These are phyloP conservation scores for Pittosporum tobira DNA, from an alignment of 129 eudicot species.

Conservation along the genomic window DNA sequence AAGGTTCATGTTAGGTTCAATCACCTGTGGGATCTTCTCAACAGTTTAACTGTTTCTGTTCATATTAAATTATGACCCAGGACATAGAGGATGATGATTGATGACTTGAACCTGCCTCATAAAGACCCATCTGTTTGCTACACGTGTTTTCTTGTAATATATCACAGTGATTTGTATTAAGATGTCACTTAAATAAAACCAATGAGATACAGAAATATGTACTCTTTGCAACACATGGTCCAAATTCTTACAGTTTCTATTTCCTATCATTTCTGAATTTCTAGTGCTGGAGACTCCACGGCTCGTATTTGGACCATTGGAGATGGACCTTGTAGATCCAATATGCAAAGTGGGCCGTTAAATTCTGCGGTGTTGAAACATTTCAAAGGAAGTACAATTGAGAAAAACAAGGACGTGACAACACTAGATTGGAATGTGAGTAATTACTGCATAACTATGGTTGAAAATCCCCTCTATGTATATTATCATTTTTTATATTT, in stretches of 20 bases:
- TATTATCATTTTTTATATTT: constrained; percentile 3
- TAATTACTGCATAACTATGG: constrained; percentile 11
- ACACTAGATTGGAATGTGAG: constrained; percentile 99
- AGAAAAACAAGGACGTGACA: constrained; percentile 90
- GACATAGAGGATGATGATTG: background rate
- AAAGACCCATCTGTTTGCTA: background rate
- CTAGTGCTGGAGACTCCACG: constrained; percentile 88
- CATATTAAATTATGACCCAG: too few species aligned
- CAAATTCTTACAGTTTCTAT: background rate
- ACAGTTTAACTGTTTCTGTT: too few species aligned
- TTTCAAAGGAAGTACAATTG: constrained; percentile 64
- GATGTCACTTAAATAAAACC: too few species aligned
- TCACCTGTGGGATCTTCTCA: too few species aligned
- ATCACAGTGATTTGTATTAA: too few species aligned
- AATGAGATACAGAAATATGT: too few species aligned
- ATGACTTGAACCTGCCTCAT: background rate
- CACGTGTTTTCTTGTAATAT: background rate
- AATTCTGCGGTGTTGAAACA: constrained; percentile 56
- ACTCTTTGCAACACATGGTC: background rate
- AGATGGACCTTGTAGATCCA: constrained; percentile 62
- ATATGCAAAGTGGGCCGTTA: constrained; percentile 35
- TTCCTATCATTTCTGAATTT: background rate
- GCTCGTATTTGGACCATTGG: constrained; percentile 85
- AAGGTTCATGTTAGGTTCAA: too few species aligned
- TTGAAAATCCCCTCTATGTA: background rate